Conservation (phyloP, 495 filamentous ascomycete genomes). For the Echria macrotheca region DNA sequence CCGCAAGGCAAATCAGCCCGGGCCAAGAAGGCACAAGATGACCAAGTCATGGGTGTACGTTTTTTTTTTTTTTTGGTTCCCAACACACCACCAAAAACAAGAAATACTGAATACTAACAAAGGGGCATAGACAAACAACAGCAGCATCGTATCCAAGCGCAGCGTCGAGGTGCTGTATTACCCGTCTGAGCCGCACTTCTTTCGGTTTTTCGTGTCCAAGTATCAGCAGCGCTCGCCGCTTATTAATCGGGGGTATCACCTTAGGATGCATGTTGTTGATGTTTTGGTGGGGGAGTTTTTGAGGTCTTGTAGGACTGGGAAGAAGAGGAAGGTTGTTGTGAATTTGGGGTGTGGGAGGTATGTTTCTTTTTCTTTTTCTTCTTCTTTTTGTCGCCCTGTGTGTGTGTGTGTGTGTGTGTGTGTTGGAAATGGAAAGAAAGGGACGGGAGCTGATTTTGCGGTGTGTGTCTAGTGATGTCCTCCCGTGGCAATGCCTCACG, state of each 20-base stretch:
- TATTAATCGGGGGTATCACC: slow-evolving; percentile 84
- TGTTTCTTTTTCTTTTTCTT: slow-evolving; percentile 33
- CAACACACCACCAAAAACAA: too few relatives aligned
- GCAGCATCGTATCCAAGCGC: slow-evolving; percentile 84
- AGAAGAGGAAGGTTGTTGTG: slow-evolving; percentile 65
- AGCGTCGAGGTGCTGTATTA: slow-evolving; percentile 83
- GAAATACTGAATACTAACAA: not conserved
- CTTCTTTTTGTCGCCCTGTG: too few relatives aligned
- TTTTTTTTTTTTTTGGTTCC: not conserved
- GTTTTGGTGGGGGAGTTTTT: slow-evolving; percentile 67
- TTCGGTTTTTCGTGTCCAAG: slow-evolving; percentile 81
- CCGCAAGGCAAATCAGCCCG: slow-evolving; percentile 13
- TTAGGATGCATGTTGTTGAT: slow-evolving; percentile 78
- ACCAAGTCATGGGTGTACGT: slow-evolving; percentile 66
- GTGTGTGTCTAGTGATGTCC: slow-evolving; percentile 63
- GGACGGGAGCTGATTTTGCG: not conserved
- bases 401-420: too few relatives aligned
- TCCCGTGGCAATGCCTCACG: slow-evolving; percentile 78
- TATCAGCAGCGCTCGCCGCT: slow-evolving; percentile 72
- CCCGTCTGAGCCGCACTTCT: slow-evolving; percentile 67
- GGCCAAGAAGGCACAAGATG: slow-evolving; percentile 46
- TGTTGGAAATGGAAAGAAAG: slow-evolving; percentile 3
- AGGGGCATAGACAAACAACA: slow-evolving; percentile 68
- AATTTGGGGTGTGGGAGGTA: slow-evolving; percentile 92
- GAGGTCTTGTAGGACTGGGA: slow-evolving; percentile 39